A percentile compares a stretch with the other conserved stretches of the same genome.
Evolutionary conservation across 495 filamentous ascomycete species (phyloP).

Genomic region (Podospora pseudocomata): DNA sequence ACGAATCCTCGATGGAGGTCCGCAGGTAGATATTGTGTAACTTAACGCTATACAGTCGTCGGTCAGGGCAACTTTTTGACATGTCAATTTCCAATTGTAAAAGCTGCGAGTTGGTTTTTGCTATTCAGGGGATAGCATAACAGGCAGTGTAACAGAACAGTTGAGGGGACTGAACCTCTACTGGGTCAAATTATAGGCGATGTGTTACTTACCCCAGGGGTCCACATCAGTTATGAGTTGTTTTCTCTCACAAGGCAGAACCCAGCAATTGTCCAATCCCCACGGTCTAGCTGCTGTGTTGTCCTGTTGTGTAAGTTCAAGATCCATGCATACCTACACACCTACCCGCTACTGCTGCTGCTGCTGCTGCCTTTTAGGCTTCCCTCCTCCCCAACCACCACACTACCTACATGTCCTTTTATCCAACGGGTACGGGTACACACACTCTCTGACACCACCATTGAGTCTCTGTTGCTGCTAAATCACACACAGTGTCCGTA

Average conservation of each 20-base stretch:
- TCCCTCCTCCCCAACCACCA: background rate
- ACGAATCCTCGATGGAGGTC: no score
- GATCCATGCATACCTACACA: background rate
- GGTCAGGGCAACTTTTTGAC: no score
- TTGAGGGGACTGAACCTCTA: no score
- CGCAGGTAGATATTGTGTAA: no score
- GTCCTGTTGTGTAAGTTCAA: background rate
- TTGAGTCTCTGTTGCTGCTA: background rate
- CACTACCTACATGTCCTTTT: background rate
- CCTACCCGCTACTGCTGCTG: background rate
- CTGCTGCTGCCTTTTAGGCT: slow-evolving; percentile 2
- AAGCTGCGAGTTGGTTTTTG: background rate
- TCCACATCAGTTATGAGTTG: no score
- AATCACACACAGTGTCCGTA: background rate
- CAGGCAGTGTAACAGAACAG: background rate
- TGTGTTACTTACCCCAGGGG: no score
- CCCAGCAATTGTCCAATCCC: background rate
- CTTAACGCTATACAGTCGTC: no score
- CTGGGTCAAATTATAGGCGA: no score
- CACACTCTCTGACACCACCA: background rate
- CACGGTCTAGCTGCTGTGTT: background rate
- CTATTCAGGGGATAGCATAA: background rate
- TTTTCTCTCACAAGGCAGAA: no score
- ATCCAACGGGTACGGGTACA: background rate
- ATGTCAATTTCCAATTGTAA: no score